Base-by-base conservation (phyloP, 441 rosid genomes). In the Geranium incanum region DNA sequence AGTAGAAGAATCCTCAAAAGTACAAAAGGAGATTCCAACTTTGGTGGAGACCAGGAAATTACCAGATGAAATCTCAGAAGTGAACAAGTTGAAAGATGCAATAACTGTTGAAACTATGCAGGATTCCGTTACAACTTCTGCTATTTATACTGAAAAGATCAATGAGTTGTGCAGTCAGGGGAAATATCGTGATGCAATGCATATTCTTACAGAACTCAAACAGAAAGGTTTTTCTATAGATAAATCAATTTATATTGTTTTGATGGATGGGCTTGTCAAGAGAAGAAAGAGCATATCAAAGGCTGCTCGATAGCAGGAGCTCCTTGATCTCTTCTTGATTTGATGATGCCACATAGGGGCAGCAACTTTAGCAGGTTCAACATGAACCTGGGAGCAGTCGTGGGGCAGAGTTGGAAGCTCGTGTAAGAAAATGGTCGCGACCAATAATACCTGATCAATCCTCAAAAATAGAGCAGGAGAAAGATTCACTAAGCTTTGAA, bases 101-200 rank as follows among this genome's bases (percentile, higher is more conserved):
- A 69, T 38, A 38, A 39, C 67, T 57, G 67, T 15, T 77, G 83
- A 81, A 71, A 75, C 75, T 66, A 45, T 21, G 3, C 78, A 77
- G 74, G 85, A 81, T 80, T 50, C 74, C 70, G 84, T 81, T 73
- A 71, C 67, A 67, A 78, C 80, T 75, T 74, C 80, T 65, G 19
- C 80, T 69, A 78, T 82, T 16, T 81, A 79, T 71, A 86, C 95
- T 0, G 87, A 86, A 75, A 79, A 86, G 74, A 88, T 89, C 70
- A 83, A 74, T 74, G 88, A 88, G 39, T 85, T 88, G n/a, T 93
- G 93, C 70, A 72, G 72, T 67, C 87, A 80, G 69, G 85, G 89
- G 76, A 89, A 74, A 72, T 87, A 78, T 78, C 87, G 86, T 78
- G 88, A 84, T 76, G 84, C 88, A 52, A 76, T 88, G 82, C 67